Evolutionary conservation across 805 yeast species (phyloP), one percentile per base, ranked within the genome.

Genomic region (Zygoascus biomembranicola): DNA sequence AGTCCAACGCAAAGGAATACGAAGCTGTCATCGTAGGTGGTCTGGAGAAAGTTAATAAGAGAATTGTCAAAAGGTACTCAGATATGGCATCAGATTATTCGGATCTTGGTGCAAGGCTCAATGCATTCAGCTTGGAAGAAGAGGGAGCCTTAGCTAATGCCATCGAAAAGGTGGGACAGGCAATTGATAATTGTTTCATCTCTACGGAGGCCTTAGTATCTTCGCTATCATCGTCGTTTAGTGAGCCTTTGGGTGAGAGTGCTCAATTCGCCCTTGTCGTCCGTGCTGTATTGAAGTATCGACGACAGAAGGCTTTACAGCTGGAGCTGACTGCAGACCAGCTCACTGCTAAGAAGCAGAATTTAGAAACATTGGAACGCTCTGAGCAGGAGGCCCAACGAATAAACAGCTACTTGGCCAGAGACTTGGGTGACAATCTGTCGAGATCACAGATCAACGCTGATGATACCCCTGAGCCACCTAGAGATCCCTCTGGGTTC

Each of bases 111-210:
- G 86, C 84, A 0, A 74, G 77, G 59, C 80, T 77, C 62, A 82
- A 82, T 58, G 81, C 83, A 1, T 78, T 81, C 62, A 74, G 81
- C 55, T 66, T 82, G 32, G 84, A 82, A 58, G 73, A 72, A 55
- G 59, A 63, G 28, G 63, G 65, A 10, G 54, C 60, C 19, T 61
- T 73, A 44, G 74, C 94, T 1, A 63, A 81, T 2, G 73, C 82
- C 2, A 76, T 88, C 56, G 98, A 94, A 64, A 81, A 82, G 57
- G 79, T 89, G 31, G 97, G 98, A 1, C 90, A 87, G 63, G 85
- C 90, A 1, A 82, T 87, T 57, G 98, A 94, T 66, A 78, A 77
- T 69, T 54, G 73, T 47, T 75, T 74, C 63, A 65, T 80, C 57
- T 64, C 81, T n/a, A 70, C 81, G 57, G 72, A 81, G 60, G 65